These are phyloP conservation scores for Paraphaeosphaeria minitans DNA, from an alignment of 2,329 filamentous ascomycete species.

Conservation along the genomic window DNA sequence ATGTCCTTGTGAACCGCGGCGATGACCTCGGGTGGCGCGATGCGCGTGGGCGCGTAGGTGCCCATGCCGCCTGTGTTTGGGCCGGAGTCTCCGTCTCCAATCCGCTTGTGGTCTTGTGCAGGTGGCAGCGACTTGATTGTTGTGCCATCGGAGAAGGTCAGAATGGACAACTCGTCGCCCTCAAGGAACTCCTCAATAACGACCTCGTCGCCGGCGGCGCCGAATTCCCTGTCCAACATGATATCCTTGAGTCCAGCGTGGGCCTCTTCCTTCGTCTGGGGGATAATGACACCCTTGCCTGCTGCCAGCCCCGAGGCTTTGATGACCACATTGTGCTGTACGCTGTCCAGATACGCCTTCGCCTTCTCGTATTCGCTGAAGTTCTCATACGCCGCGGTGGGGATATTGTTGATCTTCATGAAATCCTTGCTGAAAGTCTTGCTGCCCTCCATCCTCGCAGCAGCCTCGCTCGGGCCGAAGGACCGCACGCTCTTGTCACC, in stretches of 20 bases:
- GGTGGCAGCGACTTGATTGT: constrained; percentile 79
- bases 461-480: constrained; percentile 84
- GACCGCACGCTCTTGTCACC: constrained; percentile 63
- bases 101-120: constrained; percentile 95
- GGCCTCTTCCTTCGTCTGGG: constrained; percentile 80
- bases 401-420: constrained; percentile 88
- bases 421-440: constrained; percentile 99
- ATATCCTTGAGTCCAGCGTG: constrained; percentile 82
- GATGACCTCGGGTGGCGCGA: constrained; percentile 65
- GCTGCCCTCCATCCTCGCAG: constrained; percentile 90
- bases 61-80: constrained; percentile 98
- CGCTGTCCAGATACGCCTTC: constrained; percentile 66
- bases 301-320: constrained; percentile 92
- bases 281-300: constrained; percentile 94
- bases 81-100: constrained; percentile 86
- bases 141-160: constrained; percentile 90
- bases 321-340: constrained; percentile 66
- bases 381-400: constrained; percentile 89
- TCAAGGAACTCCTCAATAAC: constrained; percentile 94
- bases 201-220: constrained; percentile 83
- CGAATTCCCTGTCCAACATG: constrained; percentile 88
- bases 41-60: constrained; percentile 79
- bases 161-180: constrained; percentile 88
- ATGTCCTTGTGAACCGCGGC: constrained; percentile 79
- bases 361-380: constrained; percentile 79